Percentiles rank a stretch among this genome's conserved stretches.
These are phyloP conservation scores for Beta corolliflora DNA, from an alignment of 179 eudicot genomes.

Conservation along the genomic window DNA sequence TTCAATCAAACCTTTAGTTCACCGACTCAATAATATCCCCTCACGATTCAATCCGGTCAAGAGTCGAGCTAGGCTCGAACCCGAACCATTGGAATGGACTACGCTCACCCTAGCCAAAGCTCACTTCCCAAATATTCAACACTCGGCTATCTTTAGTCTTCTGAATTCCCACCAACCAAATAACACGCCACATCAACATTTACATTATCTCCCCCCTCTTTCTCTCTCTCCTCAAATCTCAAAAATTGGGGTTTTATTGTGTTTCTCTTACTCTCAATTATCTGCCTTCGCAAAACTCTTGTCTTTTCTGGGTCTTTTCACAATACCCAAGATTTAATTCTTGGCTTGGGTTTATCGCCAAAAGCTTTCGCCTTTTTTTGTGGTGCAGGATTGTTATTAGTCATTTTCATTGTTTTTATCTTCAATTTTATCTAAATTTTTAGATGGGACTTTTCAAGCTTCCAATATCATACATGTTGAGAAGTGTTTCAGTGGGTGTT, in stretches of 20 bases:
- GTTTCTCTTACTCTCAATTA: not conserved
- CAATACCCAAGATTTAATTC: constrained; percentile 15
- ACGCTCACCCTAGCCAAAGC: constrained; percentile 21
- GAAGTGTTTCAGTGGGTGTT: constrained; percentile 2
- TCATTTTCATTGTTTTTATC: not conserved
- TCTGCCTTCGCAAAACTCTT: not conserved
- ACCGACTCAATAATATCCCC: no score
- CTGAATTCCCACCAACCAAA: constrained; percentile 13
- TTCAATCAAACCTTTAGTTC: no score
- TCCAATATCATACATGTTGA: not conserved
- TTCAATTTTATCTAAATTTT: not conserved
- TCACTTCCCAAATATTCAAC: not conserved
- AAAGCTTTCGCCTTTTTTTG: not conserved
- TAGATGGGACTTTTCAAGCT: not conserved
- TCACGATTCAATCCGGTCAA: no score
- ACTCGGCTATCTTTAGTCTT: not conserved
- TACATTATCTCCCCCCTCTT: not conserved
- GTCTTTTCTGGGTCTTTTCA: constrained; percentile 16
- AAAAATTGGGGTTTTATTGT: constrained; percentile 13
- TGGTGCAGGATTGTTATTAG: not conserved
- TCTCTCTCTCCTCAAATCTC: constrained; percentile 11
- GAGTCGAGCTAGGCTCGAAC: no score
- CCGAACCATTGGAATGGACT: no score
- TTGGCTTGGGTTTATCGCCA: constrained; percentile 14
- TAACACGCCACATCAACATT: not conserved